These are phyloP conservation scores for Meripilus lineatus DNA, from an alignment of 1,284 basidiomycete species.

Conservation along the genomic window DNA sequence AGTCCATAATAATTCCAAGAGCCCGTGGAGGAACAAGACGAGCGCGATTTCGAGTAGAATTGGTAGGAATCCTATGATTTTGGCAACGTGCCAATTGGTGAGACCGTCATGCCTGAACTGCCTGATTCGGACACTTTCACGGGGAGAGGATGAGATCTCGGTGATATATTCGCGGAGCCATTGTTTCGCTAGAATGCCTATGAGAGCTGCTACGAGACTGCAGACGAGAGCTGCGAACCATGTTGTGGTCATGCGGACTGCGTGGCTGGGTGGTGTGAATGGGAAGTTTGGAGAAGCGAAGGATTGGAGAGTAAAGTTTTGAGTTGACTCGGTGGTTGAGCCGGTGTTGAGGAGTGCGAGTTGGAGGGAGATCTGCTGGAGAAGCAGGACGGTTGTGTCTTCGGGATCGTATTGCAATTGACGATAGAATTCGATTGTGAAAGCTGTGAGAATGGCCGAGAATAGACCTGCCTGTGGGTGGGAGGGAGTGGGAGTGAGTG, in stretches of 20 bases:
- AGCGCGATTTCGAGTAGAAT: slow-evolving; percentile 24
- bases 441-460: slow-evolving; percentile 21
- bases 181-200: slow-evolving; percentile 20
- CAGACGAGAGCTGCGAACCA: slow-evolving; percentile 21
- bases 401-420: slow-evolving; percentile 15
- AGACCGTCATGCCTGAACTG: slow-evolving; percentile 25
- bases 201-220: slow-evolving; percentile 17
- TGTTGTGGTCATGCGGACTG: slow-evolving; percentile 14
- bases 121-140: slow-evolving; percentile 15
- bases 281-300: not conserved
- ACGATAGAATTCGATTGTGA: slow-evolving; percentile 20
- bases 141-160: slow-evolving; percentile 12
- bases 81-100: slow-evolving; percentile 20
- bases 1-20: slow-evolving; percentile 21
- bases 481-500: not conserved
- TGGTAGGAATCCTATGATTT: slow-evolving; percentile 23
- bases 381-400: slow-evolving; percentile 4
- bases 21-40: slow-evolving; percentile 20
- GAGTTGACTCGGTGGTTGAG: no score
- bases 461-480: slow-evolving; percentile 19
- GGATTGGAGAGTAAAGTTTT: not conserved
- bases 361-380: slow-evolving; percentile 15
- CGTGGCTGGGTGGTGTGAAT: slow-evolving; percentile 6
- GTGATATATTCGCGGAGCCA: slow-evolving; percentile 18
- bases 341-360: slow-evolving; percentile 1